phyloP scores from a whole-genome alignment of 2,329 filamentous ascomycete genomes.

The Ophiostoma populinum region DNA sequence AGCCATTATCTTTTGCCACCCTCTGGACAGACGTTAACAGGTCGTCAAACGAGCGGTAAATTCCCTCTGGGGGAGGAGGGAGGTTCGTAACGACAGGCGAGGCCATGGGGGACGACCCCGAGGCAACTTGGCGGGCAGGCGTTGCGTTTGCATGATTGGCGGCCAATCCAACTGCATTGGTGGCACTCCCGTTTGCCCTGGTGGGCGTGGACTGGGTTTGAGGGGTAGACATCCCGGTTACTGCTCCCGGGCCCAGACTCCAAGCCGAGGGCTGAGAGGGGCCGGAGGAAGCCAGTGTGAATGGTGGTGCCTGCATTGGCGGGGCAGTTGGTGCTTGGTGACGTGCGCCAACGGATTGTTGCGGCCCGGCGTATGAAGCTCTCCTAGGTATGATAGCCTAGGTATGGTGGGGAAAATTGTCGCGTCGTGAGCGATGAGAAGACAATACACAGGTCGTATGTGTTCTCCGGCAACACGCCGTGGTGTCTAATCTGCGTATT shows the following conservation, averaged over 20 bases:
- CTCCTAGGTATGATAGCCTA: no score
- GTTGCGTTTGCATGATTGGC: constrained; percentile 10
- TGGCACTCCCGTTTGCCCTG: constrained; percentile 8
- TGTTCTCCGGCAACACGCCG: no score
- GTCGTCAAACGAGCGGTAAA: constrained; percentile 42
- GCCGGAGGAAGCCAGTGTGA: constrained; percentile 12
- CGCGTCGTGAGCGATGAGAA: no score
- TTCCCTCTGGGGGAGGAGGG: constrained; percentile 40
- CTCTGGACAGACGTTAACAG: constrained; percentile 39
- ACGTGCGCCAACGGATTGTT: no score
- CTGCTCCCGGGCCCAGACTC: constrained; percentile 9
- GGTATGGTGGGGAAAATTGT: no score
- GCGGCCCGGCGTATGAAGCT: no score
- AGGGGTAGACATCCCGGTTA: constrained; percentile 3
- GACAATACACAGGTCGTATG: no score
- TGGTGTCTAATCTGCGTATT: no score
- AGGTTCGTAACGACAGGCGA: constrained; percentile 20
- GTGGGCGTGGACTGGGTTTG: constrained; percentile 10
- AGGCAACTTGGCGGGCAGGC: constrained; percentile 11
- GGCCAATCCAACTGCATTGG: not conserved
- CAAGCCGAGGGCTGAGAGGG: constrained; percentile 11
- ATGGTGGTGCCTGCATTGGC: constrained; percentile 8
- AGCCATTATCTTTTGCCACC: constrained; percentile 43
- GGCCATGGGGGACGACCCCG: constrained; percentile 2
- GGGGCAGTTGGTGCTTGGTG: constrained; percentile 1